Percentiles rank a stretch among this genome's conserved stretches.
Conservation (phyloP, 2,329 filamentous ascomycete genomes). For the Onygenales sp. region DNA sequence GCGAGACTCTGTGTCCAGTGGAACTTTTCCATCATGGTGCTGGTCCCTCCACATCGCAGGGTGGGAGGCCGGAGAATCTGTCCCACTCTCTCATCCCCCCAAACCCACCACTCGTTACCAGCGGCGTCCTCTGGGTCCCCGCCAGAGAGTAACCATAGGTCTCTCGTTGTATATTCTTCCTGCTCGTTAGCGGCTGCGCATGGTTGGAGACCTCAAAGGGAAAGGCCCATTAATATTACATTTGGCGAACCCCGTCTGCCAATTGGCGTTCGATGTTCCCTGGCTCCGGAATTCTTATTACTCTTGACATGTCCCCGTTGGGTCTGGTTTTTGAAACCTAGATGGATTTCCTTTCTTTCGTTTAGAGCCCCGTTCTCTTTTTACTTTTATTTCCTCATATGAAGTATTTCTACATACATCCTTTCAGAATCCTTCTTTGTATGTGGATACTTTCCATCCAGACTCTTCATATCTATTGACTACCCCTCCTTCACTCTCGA, state of each 20-base stretch:
- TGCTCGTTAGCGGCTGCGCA: background rate
- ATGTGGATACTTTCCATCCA: background rate
- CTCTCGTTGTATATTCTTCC: background rate
- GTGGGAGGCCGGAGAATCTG: background rate
- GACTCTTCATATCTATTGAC: background rate
- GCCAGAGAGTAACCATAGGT: background rate
- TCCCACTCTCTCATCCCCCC: slow-evolving; percentile 1
- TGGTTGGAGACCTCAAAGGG: background rate
- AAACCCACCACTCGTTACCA: background rate
- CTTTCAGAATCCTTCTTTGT: background rate
- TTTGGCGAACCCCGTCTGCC: background rate
- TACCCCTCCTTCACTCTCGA: background rate
- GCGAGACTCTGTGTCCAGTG: background rate
- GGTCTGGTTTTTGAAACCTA: background rate
- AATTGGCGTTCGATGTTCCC: background rate
- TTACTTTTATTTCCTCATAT: background rate
- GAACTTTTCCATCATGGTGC: background rate
- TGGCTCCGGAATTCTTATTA: background rate
- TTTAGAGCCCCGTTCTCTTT: background rate
- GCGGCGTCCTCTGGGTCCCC: background rate
- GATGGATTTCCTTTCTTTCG: background rate
- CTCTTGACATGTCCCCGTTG: background rate
- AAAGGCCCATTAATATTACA: background rate
- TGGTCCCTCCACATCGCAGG: background rate
- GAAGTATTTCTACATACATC: background rate